Evolutionary conservation across 169 alveolate genomes (phyloP), one percentile per base, ranked within the genome.

Genomic region (Plasmodium malariae): DNA sequence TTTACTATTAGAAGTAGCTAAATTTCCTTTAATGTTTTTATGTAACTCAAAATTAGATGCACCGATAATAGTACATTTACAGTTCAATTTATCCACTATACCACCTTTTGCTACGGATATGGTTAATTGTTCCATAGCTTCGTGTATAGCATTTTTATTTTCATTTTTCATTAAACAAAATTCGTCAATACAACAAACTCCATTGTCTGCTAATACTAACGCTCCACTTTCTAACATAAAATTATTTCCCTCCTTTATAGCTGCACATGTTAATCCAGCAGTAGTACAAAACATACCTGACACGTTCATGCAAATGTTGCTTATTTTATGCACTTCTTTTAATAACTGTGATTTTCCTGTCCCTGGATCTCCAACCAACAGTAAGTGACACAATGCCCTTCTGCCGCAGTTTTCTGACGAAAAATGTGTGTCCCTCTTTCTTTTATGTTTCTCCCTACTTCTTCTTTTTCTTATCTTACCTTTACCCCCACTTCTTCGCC

Each of bases 161-260:
- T 96, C 98, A 26, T 91, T 78, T 62, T 91, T 94, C 73, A 97
- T 93, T 45, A 94, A 59, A 54, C 97, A 76, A 60, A 97, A 96
- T 78, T 98, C 99, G 92, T 98, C 99, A 19, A 98, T 96, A 93
- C 99, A 97, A 90, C 99, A 98, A 0, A 97, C 96, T 2, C 99
- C 99, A 70, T 96, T 97, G 65, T 97, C 98, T 3, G 99, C 98
- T 43, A 97, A 87, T 0, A 97, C 98, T 28, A 98, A 93, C 0
- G 99, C 99, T 0, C 99, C 99, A 7, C 99, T 98, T 74, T 97
- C 98, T 36, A 98, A 87, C 88, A 95, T 93, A 89, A 95, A 93
- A 60, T 96, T 97, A 59, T 95, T 92, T n/a, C 98, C 97, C 60
- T 98, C 99, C 70, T 95, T 95, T 40, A 95, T 89, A 5, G 96